A percentile compares a stretch with the other conserved stretches of the same genome.
These are phyloP conservation scores for Citropsis articulata DNA, from an alignment of 345 rosid genomes.

Conservation along the genomic window DNA sequence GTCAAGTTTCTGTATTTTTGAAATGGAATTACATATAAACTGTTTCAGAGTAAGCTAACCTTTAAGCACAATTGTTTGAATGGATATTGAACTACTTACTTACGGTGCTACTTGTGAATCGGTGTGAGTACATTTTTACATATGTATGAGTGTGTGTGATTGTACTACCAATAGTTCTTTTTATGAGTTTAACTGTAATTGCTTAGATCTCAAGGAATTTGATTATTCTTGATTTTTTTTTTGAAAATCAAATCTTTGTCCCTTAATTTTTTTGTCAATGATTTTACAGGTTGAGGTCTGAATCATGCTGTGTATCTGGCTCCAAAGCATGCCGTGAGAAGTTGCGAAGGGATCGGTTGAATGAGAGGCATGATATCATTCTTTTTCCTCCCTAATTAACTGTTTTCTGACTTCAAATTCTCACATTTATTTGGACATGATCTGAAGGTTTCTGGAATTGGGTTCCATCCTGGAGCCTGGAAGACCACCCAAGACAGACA, in stretches of 20 bases:
- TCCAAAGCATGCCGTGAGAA: constrained; percentile 33
- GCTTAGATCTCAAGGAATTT: not conserved
- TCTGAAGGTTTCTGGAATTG: constrained; percentile 36
- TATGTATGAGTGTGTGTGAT: not conserved
- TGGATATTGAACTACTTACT: not conserved
- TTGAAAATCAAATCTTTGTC: not conserved
- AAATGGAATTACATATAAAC: not conserved
- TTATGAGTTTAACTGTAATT: not conserved
- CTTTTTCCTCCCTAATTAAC: not conserved
- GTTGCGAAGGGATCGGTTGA: constrained; percentile 22
- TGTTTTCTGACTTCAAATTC: not conserved
- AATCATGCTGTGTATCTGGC: constrained; percentile 10
- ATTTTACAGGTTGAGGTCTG: constrained; percentile 17
- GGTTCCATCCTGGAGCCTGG: constrained; percentile 33
- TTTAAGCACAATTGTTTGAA: not conserved
- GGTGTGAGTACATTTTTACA: not conserved
- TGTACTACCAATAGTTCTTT: not conserved
- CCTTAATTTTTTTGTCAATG: not conserved
- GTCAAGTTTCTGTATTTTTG: not conserved
- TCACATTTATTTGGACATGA: constrained; percentile 5
- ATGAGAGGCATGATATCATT: constrained; percentile 21
- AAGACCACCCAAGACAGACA: constrained; percentile 34
- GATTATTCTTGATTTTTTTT: not conserved
- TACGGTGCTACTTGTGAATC: not conserved
- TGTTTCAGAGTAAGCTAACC: not conserved